Percentiles rank a stretch among this genome's conserved stretches.
Conservation (phyloP, 2,329 filamentous ascomycete species). For the Scedosporium boydii region DNA sequence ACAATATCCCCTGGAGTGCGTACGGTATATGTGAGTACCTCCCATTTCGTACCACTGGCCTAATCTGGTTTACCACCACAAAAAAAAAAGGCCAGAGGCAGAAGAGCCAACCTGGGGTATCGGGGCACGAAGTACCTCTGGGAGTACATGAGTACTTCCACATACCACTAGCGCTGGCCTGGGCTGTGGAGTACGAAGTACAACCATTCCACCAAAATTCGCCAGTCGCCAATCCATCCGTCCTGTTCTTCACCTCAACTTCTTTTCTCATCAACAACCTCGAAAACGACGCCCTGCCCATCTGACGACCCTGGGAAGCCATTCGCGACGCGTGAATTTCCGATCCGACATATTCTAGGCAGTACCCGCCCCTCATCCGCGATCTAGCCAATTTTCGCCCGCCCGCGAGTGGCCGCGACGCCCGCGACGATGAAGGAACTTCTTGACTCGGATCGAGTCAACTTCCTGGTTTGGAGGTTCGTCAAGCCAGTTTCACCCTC, state of each 20-base stretch:
- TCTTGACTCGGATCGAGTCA: constrained; percentile 58
- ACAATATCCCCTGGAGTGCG: no score
- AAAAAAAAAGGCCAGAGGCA: not conserved
- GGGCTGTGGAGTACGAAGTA: constrained; percentile 1
- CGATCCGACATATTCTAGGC: not conserved
- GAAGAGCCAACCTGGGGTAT: not conserved
- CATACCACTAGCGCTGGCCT: not conserved
- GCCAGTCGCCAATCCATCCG: constrained; percentile 6
- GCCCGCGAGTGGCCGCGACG: constrained; percentile 3
- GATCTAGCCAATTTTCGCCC: not conserved
- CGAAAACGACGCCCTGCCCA: not conserved
- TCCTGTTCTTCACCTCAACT: constrained; percentile 5
- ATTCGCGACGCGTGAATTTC: not conserved
- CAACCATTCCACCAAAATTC: constrained; percentile 7
- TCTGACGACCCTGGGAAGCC: not conserved
- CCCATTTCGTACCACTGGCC: not conserved
- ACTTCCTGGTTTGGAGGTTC: constrained; percentile 64
- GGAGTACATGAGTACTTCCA: not conserved
- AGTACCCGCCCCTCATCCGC: constrained; percentile 7
- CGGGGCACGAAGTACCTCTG: not conserved
- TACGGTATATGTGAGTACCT: not conserved
- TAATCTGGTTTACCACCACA: not conserved
- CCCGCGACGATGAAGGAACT: constrained; percentile 46
- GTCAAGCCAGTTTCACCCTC: constrained; percentile 24
- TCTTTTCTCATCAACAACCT: constrained; percentile 3